Base-by-base conservation (phyloP, 2,329 filamentous ascomycete species). In the Sporothrix phasma region DNA sequence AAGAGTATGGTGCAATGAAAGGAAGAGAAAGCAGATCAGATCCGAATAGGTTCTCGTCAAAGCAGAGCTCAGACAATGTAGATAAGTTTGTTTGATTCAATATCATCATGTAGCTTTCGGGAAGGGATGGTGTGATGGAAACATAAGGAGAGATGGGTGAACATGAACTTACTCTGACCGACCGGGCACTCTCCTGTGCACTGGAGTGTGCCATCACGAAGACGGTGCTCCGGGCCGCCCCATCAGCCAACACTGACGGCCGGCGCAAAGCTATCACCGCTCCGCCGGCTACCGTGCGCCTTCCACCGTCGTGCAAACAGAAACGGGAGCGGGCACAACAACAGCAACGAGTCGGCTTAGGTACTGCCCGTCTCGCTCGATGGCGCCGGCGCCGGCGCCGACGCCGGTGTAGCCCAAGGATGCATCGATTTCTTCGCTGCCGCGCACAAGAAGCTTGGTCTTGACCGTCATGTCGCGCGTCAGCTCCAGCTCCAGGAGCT, bases 51-150 rank as follows among this genome's bases (percentile, higher is more conserved):
- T 81, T 83, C 83, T 94, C 92, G 86, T 95, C 92, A 96, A 88
- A 72, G 79, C 78, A 79, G 66, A 61, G 78, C 88, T 96, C 93
- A 92, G 93, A 89, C 92, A 97, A 97, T 97, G 93, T 97, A 97
- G 93, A 97, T 97, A 97, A 97, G 92, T 92, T 94, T 95, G 83
- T 77, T 11, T 81, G 80, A 77, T 59, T 76, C 78, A 83, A 77
- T 76, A 81, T 96, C 92, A 97, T 97, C 93, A 92, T 88, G 81
- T 17, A 60, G 59, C 54, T 43, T 37, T 37, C 3, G 13, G 34
- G 7, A 11, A 31, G 22, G n/a, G 54, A 60, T 66, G 34, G 47
- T 31, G 26, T 37, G 41, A 29, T 49, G 45, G 29, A 68, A 46
- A 10, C n/a, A n/a, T n/a, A 46, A 26, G 41, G 5, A 56, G 31